Conservation (phyloP, 1,139 yeast species). For the Taphrina flavorubra region DNA sequence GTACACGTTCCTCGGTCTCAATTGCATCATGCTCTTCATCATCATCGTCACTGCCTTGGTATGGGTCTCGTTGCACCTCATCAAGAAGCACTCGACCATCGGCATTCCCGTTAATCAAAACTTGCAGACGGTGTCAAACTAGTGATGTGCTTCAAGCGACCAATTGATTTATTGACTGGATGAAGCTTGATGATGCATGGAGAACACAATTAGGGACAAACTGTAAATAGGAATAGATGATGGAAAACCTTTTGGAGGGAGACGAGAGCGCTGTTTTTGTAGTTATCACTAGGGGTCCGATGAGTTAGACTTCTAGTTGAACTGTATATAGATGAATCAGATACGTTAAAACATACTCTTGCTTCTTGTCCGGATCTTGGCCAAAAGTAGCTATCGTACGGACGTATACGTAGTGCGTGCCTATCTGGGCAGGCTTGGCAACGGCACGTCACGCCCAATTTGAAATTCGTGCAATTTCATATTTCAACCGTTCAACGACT, state of each 20-base stretch:
- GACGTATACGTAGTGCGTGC: too few relatives aligned
- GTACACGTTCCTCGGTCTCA: conserved; percentile 37
- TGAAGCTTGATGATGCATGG: not conserved
- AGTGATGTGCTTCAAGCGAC: not conserved
- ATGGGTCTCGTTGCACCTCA: conserved; percentile 31
- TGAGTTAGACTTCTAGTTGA: not conserved
- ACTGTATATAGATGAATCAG: not conserved
- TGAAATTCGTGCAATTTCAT: not conserved
- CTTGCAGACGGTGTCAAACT: conserved; percentile 19
- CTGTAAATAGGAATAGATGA: conserved; percentile 2
- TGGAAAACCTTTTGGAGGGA: not conserved
- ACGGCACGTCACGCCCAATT: not conserved
- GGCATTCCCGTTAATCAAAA: conserved; percentile 24
- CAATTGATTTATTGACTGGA: too few relatives aligned
- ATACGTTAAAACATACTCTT: too few relatives aligned
- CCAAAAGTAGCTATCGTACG: not conserved
- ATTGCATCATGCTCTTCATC: conserved; percentile 36
- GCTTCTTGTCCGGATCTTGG: not conserved
- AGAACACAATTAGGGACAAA: not conserved
- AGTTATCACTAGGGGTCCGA: not conserved
- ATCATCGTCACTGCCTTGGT: conserved; percentile 28
- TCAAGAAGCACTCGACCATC: conserved; percentile 22
- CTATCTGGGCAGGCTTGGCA: not conserved
- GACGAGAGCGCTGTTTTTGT: not conserved
- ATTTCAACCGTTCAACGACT: not conserved